phyloP scores from a whole-genome alignment of 2,329 filamentous ascomycete species.

The Fusarium cicatricum region DNA sequence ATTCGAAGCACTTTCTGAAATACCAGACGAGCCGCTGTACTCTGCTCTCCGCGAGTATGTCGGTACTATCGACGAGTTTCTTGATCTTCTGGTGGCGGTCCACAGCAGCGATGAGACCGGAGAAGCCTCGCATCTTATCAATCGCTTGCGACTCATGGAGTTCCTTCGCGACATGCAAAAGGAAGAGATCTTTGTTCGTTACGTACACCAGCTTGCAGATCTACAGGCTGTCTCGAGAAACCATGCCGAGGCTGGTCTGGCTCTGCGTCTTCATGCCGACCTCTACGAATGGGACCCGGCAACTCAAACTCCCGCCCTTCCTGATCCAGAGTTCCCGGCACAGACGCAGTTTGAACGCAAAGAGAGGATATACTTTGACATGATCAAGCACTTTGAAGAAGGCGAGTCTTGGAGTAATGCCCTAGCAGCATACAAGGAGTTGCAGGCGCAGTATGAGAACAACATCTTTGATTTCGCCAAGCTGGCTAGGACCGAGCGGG shows the following conservation, averaged over 20 bases:
- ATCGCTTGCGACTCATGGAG: conserved; percentile 91
- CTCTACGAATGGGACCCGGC: conserved; percentile 90
- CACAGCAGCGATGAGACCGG: conserved; percentile 77
- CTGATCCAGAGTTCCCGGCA: conserved; percentile 79
- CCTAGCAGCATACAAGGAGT: conserved; percentile 86
- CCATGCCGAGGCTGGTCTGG: conserved; percentile 86
- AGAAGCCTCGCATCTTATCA: conserved; percentile 84
- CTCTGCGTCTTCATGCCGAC: conserved; percentile 88
- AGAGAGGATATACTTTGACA: conserved; percentile 89
- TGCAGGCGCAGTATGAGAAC: conserved; percentile 89
- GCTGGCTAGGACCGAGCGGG: conserved; percentile 85
- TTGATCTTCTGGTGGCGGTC: conserved; percentile 90
- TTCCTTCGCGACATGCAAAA: conserved; percentile 97
- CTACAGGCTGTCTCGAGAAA: conserved; percentile 81
- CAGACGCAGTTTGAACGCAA: conserved; percentile 93
- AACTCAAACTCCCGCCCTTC: conserved; percentile 69
- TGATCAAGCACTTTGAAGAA: conserved; percentile 94
- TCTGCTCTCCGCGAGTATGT: conserved; percentile 80
- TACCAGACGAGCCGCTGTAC: conserved; percentile 77
- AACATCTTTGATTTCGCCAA: conserved; percentile 93
- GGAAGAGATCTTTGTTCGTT: conserved; percentile 94
- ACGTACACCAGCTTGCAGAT: conserved; percentile 88
- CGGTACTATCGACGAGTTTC: conserved; percentile 84
- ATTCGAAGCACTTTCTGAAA: conserved; percentile 75
- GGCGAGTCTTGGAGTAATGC: conserved; percentile 94